A percentile compares a stretch with the other conserved stretches of the same genome.
These are phyloP conservation scores for Strobilomyces echinocephalus DNA, from an alignment of 768 basidiomycete species.

Conservation along the genomic window DNA sequence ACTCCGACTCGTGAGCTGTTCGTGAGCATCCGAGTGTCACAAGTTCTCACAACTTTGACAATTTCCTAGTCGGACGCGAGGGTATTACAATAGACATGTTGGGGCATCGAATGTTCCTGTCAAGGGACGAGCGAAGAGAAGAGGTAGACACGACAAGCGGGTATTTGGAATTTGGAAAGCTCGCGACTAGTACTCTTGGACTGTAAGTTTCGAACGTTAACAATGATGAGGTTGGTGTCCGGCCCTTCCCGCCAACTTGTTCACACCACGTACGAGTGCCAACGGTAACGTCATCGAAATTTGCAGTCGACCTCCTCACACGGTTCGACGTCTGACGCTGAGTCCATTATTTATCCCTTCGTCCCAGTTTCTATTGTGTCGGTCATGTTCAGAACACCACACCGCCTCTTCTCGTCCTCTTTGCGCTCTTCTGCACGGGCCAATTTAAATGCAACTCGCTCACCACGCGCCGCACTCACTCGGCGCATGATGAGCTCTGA, in stretches of 20 bases:
- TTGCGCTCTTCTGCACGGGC: constrained; percentile 16
- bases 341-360: constrained; percentile 12
- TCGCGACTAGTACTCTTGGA: background rate
- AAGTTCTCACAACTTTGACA: background rate
- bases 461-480: constrained; percentile 13
- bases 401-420: constrained; percentile 15
- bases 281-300: constrained; percentile 27
- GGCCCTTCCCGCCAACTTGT: constrained; percentile 25
- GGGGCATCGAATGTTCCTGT: background rate
- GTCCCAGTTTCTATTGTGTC: background rate
- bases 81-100: background rate
- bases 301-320: constrained; percentile 10
- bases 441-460: constrained; percentile 3
- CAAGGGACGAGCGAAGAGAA: background rate
- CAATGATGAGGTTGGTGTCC: constrained; percentile 9
- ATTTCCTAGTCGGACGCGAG: background rate
- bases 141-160: background rate
- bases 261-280: constrained; percentile 16
- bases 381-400: constrained; percentile 20
- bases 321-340: constrained; percentile 7
- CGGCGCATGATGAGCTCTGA: constrained; percentile 27
- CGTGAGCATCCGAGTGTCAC: background rate
- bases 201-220: background rate
- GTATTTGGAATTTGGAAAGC: background rate
- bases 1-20: constrained; percentile 4